Evolutionary conservation across 768 basidiomycete genomes (phyloP).

Genomic region (Mycena latifolia): DNA sequence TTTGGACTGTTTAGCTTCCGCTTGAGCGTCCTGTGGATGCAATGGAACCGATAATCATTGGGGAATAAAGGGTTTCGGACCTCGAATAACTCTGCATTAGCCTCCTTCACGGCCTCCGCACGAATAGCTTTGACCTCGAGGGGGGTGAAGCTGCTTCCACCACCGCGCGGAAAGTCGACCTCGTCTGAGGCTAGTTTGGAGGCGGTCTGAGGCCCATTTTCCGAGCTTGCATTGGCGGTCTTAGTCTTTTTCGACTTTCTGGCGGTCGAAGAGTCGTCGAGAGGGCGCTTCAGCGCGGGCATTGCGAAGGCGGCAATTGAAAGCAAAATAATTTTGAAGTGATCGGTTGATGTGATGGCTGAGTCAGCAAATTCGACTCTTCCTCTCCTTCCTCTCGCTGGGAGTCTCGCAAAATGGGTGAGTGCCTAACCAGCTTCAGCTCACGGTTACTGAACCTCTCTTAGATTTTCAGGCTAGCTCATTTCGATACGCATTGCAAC

Average conservation of each 20-base stretch:
- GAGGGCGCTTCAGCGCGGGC: constrained; percentile 70
- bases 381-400: background rate
- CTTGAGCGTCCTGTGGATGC: constrained; percentile 53
- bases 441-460: constrained; percentile 4
- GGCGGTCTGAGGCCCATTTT: constrained; percentile 44
- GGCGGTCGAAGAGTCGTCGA: constrained; percentile 64
- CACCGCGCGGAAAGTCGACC: constrained; percentile 95
- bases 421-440: constrained; percentile 17
- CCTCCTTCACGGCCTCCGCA: constrained; percentile 88
- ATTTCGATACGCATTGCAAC: background rate
- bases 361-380: background rate
- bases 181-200: constrained; percentile 71
- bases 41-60: constrained; percentile 7
- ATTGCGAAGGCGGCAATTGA: constrained; percentile 44
- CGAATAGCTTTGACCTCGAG: constrained; percentile 89
- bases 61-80: constrained; percentile 47
- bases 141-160: constrained; percentile 90
- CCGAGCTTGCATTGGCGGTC: constrained; percentile 46
- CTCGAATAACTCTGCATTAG: constrained; percentile 82
- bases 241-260: constrained; percentile 76
- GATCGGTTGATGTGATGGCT: constrained; percentile 13
- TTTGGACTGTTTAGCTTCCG: constrained; percentile 55
- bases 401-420: constrained; percentile 55
- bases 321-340: constrained; percentile 40
- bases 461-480: constrained; percentile 76